Evolutionary conservation across 768 basidiomycete genomes (phyloP).

Genomic region (Phaeolepiota aurea): DNA sequence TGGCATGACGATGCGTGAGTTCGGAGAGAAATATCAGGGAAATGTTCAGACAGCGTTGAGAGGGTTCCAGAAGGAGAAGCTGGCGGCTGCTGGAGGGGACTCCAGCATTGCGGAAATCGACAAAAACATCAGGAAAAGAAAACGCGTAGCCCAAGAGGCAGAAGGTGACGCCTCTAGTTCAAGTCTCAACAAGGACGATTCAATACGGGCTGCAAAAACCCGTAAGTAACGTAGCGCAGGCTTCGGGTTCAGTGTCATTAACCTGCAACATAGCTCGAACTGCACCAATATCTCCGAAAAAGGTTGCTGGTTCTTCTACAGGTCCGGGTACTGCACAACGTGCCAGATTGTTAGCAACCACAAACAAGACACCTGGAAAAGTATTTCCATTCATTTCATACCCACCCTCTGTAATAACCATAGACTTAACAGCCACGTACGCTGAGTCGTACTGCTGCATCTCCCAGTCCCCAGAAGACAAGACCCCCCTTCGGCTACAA

Average conservation of each 20-base stretch:
- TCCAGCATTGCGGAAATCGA: constrained; percentile 51
- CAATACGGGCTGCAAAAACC: constrained; percentile 46
- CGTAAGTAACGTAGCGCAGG: constrained; percentile 44
- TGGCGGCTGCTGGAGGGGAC: constrained; percentile 41
- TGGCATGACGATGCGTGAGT: constrained; percentile 65
- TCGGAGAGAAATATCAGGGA: constrained; percentile 71
- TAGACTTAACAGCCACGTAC: constrained; percentile 19
- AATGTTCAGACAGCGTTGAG: constrained; percentile 65
- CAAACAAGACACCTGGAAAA: constrained; percentile 33
- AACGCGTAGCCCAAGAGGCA: constrained; percentile 63
- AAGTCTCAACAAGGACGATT: constrained; percentile 21
- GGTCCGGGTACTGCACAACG: constrained; percentile 47
- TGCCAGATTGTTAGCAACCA: constrained; percentile 28
- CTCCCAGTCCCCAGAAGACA: constrained; percentile 38
- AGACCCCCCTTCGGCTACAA: constrained; percentile 32
- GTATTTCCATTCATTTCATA: too few relatives aligned
- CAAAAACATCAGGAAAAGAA: constrained; percentile 62
- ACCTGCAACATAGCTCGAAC: constrained; percentile 17
- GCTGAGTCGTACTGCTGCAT: constrained; percentile 24
- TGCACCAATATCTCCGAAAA: constrained; percentile 50
- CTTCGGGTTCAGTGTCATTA: background rate
- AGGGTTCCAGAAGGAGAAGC: constrained; percentile 57
- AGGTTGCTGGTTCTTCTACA: constrained; percentile 39
- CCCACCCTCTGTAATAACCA: too few relatives aligned
- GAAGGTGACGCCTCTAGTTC: constrained; percentile 31